Percentiles rank a stretch among this genome's conserved stretches.
These are phyloP conservation scores for Candida xyloterini DNA, from an alignment of 805 yeast species.

Conservation along the genomic window DNA sequence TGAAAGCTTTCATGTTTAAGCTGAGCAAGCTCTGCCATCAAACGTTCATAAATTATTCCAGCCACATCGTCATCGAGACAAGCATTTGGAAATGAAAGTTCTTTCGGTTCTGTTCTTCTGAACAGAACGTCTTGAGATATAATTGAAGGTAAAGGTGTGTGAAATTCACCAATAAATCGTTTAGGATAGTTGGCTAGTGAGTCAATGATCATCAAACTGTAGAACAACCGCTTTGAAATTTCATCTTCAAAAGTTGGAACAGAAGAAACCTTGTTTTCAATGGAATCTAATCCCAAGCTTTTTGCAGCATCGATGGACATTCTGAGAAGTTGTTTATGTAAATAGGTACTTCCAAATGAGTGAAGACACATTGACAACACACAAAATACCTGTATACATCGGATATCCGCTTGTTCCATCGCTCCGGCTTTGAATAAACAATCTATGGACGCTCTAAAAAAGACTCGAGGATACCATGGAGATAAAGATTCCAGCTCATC, in stretches of 20 bases:
- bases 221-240: constrained; percentile 23
- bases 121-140: constrained; percentile 16
- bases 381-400: constrained; percentile 24
- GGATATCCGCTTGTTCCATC: constrained; percentile 24
- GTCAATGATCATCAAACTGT: constrained; percentile 26
- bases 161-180: constrained; percentile 18
- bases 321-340: constrained; percentile 20
- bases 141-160: constrained; percentile 23
- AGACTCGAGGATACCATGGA: constrained; percentile 14
- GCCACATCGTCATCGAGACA: constrained; percentile 19
- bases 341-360: constrained; percentile 24
- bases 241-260: constrained; percentile 19
- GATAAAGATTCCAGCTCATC: constrained; percentile 11
- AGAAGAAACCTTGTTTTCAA: not conserved
- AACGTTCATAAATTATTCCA: constrained; percentile 21
- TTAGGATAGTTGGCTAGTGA: constrained; percentile 25
- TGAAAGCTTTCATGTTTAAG: constrained; percentile 23
- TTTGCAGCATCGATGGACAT: constrained; percentile 21
- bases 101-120: constrained; percentile 1
- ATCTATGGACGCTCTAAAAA: constrained; percentile 24
- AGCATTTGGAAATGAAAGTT: constrained; percentile 5
- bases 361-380: constrained; percentile 26
- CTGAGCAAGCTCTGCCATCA: constrained; percentile 21
- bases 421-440: constrained; percentile 23
- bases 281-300: constrained; percentile 14